These are phyloP conservation scores for Kernera saxatilis DNA, from an alignment of 345 rosid species.

Conservation along the genomic window DNA sequence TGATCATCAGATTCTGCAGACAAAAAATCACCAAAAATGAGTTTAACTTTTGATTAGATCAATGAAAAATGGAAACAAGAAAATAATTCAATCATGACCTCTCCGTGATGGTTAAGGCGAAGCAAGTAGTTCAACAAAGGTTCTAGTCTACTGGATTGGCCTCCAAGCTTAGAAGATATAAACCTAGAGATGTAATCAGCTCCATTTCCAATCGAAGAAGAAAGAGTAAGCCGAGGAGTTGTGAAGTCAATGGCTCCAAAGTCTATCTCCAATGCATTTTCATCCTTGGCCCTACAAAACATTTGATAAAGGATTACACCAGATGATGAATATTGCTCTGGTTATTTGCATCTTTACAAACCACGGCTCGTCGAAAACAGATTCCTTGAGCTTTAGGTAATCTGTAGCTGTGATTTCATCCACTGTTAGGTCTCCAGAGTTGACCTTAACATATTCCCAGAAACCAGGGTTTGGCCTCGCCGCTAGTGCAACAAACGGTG, in stretches of 20 bases:
- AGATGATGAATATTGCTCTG: not conserved
- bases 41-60: not conserved
- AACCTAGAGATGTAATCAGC: conserved; percentile 57
- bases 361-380: conserved; percentile 69
- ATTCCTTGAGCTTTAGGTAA: conserved; percentile 76
- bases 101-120: conserved; percentile 64
- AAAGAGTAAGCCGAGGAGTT: conserved; percentile 54
- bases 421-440: conserved; percentile 48
- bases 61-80: conserved; percentile 10
- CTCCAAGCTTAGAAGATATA: conserved; percentile 49
- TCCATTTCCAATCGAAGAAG: conserved; percentile 86
- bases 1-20: conserved; percentile 69
- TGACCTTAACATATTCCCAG: conserved; percentile 87
- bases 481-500: conserved; percentile 76
- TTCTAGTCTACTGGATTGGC: conserved; percentile 30
- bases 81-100: conserved; percentile 39
- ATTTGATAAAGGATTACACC: not conserved
- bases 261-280: conserved; percentile 74
- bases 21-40: not conserved
- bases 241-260: conserved; percentile 74
- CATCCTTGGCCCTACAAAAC: conserved; percentile 73
- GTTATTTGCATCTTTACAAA: conserved; percentile 7
- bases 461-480: conserved; percentile 80
- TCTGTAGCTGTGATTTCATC: conserved; percentile 54
- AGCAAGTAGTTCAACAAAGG: conserved; percentile 58